Evolutionary conservation across 75 land plant species (phyloP).

Genomic region (Sequoia sempervirens): DNA sequence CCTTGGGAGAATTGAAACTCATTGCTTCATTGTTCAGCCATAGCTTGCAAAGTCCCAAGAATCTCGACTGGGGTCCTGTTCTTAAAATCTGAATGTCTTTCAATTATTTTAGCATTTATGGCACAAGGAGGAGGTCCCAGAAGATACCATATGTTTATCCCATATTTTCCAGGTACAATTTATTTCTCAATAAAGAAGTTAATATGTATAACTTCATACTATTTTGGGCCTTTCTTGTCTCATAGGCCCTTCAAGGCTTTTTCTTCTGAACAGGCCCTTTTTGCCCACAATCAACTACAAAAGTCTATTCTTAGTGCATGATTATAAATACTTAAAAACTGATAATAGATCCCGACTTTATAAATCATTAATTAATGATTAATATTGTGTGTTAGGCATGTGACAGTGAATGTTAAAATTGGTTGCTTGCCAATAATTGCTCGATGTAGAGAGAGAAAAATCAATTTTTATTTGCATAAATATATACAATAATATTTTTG

Average conservation of each 20-base stretch:
- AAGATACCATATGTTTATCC: neutral
- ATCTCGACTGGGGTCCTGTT: neutral
- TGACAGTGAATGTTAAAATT: neutral
- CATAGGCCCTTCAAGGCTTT: neutral
- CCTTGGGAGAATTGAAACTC: neutral
- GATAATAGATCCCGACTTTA: neutral
- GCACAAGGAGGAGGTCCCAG: neutral
- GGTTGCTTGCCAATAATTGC: neutral
- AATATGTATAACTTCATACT: neutral
- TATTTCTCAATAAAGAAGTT: neutral
- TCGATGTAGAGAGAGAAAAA: neutral
- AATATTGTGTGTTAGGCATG: neutral
- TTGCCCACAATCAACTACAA: neutral
- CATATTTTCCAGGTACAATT: neutral
- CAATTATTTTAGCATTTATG: neutral
- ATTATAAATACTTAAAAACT: neutral
- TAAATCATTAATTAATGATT: neutral
- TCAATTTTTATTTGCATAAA: neutral
- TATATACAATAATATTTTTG: neutral
- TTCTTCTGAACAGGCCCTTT: neutral
- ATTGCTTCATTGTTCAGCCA: neutral
- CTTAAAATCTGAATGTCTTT: neutral
- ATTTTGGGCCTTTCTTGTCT: neutral
- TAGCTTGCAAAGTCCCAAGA: neutral
- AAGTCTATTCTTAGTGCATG: neutral